Base-by-base conservation (phyloP, 2,329 filamentous ascomycete species). In the Penicillium palitans region DNA sequence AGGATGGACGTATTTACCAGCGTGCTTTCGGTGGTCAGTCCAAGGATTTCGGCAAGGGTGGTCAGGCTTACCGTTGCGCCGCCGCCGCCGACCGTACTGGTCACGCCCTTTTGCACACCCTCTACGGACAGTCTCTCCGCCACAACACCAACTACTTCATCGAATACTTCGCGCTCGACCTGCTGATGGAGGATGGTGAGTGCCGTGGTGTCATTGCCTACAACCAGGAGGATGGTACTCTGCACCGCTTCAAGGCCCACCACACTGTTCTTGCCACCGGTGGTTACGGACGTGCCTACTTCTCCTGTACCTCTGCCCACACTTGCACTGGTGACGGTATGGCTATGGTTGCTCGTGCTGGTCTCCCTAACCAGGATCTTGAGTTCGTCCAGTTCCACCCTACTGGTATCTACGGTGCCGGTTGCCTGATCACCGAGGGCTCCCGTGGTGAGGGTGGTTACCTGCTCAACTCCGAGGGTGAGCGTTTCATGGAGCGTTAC, bases 101-200 rank as follows among this genome's bases (percentile, higher is more conserved):
- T 65, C 95, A 99, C 80, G 95, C 95, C 72, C 90, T 99, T 68
- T 87, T 99, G 52, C 95, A 99, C 85, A 99, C 95, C 27, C 90
- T 99, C 66, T 99, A 98, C 80, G 95, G 95, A 71, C 93, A 97
- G 82, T 97, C 93, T 54, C 86, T 98, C 61, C 85, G 91, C 74
- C 92, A 98, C 85, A 96, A 97, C 84, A 97, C 93, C 74, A 97
- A 97, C 84, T 99, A 97, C 85, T 98, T 99, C 81, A 97, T 99
- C 78, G 95, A 98, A 80, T 98, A 93, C 84, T 99, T 98, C 77
- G 95, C 93, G 70, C 85, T 96, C 67, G 95, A 98, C 76, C 82
- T 98, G 78, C 90, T 99, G 72, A 98, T 98, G 95, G 90, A 97
- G 81, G 90, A 96, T 71, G 93, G 93, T 61, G 90, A 93, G 78